Base-by-base conservation (phyloP, 2,329 filamentous ascomycete species). In the Aureobasidium vineae region DNA sequence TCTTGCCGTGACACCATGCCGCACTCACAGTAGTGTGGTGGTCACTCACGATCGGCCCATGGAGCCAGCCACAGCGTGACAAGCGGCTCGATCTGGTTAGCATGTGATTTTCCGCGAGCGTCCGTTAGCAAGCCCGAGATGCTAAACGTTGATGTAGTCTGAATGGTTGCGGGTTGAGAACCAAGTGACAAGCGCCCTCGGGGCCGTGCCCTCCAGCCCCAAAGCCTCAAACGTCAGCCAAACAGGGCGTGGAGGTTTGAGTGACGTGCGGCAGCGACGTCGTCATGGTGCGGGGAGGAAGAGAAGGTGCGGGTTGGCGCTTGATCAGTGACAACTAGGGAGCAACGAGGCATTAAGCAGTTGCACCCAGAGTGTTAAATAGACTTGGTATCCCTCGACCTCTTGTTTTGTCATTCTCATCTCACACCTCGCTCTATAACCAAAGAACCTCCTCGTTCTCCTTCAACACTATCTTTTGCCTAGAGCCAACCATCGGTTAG, bases 361-460 rank as follows among this genome's bases (percentile, higher is more conserved):
- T 31, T 52, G 26, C 26, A 28, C 15, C 15, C 33, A 40, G 21
- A 19, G 49, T 33, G 61, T 64, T 64, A 64, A 64, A 64, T 64
- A 64, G 61, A 54, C 60, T 54, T 45, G 61, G 5, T 64, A 43
- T 64, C 61, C 61, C 47, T 54, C 61, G 38, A 54, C 38, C 38
- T 52, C 19, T 54, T 21, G 7, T 33, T 21, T 26, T 49, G 45
- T 41, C 59, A 63, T 64, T 36, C 49, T 19, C 60, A 52, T 45
- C 33, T 43, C 49, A 43, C 54, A 41, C 19, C 49, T 45, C 19
- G 26, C 33, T 36, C 15, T 40, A 40, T 3, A 36, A 40, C 10
- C 59, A 41, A 63, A 52, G 23, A 31, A 53, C 49, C 26, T 64
- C 26, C n/a, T 64, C 31, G 38, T 43, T 43, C 49, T 10, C 49